Base-by-base conservation (phyloP, 1,284 basidiomycete genomes). In the Mycosarcoma maydis region DNA sequence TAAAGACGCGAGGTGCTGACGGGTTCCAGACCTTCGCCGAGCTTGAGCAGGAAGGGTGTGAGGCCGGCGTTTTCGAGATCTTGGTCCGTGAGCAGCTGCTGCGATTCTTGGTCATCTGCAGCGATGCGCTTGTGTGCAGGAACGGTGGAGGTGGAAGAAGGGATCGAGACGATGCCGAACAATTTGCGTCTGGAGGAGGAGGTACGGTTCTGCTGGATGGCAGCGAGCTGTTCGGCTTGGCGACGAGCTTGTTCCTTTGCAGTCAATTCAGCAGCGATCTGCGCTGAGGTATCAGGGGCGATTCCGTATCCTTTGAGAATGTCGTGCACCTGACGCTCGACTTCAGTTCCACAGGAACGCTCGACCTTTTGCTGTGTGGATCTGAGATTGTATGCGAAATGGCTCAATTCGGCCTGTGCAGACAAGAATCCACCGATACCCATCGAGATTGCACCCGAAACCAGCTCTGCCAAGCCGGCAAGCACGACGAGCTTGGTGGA, bases 361-460 rank as follows among this genome's bases (percentile, higher is more conserved):
- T 87, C 82, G 14, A 98, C 93, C 36, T 94, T 89, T n/a, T 89
- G 87, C 51, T 88, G 85, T 0, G 74, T 79, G 2, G 39, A 39
- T 13, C 48, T 64, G 17, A 57, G 46, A 27, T 70, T 59, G 55
- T 55, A 74, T 2, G 68, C 66, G 32, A 72, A 78, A 52, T 95
- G 91, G 82, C 97, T 93, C 46, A 93, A 88, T 83, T 98, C 95
- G 33, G 95, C 91, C 83, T 98, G 92, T 0, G 94, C 93, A 2
- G 93, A 93, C 52, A 98, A 89, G 86, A 95, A 97, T 22, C 95
- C 95, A 54, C 95, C 95, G 44, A 98, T 91, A 60, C 94, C 94
- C 95, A 98, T 98, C 16, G 84, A 85, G 64, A 98, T 92, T 29
- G 75, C 74, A 17, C 76, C 74, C 6, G 69, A 69, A 11, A 80